These are phyloP conservation scores for Flueggea neowawraea DNA, from an alignment of 441 rosid species.

Conservation along the genomic window DNA sequence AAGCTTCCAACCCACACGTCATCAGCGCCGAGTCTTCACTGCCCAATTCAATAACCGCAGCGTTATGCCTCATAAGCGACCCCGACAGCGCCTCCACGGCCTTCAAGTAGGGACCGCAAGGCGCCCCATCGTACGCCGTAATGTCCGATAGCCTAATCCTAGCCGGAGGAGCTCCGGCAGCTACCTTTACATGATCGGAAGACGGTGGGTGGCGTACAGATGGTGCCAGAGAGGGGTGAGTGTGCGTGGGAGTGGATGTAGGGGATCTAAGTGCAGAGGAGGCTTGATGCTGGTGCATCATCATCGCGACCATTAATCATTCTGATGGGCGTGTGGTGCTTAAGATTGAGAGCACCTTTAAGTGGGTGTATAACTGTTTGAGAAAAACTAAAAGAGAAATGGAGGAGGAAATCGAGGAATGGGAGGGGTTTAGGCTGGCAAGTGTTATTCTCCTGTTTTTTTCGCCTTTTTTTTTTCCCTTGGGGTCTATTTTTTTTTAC, in stretches of 20 bases:
- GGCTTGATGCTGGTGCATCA: slow-evolving; percentile 44
- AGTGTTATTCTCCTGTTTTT: too few species aligned
- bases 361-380: too few species aligned
- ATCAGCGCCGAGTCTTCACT: slow-evolving; percentile 64
- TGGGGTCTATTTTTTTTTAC: too few species aligned
- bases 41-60: slow-evolving; percentile 80
- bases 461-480: too few species aligned
- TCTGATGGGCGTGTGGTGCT: slow-evolving; percentile 16
- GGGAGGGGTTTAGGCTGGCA: too few species aligned
- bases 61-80: slow-evolving; percentile 77
- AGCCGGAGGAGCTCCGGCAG: slow-evolving; percentile 30
- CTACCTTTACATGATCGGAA: slow-evolving; percentile 20
- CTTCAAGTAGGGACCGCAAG: slow-evolving; percentile 48
- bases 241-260: slow-evolving; percentile 18
- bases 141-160: slow-evolving; percentile 75
- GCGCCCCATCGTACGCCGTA: slow-evolving; percentile 73
- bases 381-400: too few species aligned
- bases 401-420: too few species aligned
- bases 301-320: slow-evolving; percentile 50
- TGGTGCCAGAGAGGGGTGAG: slow-evolving; percentile 27
- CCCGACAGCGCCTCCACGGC: slow-evolving; percentile 81
- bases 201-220: slow-evolving; percentile 20
- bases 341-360: too few species aligned
- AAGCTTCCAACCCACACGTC: slow-evolving; percentile 81
- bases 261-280: slow-evolving; percentile 41